A percentile compares a stretch with the other conserved stretches of the same genome.
phyloP scores from a whole-genome alignment of 768 basidiomycete genomes.

The Phylloporus sp. region DNA sequence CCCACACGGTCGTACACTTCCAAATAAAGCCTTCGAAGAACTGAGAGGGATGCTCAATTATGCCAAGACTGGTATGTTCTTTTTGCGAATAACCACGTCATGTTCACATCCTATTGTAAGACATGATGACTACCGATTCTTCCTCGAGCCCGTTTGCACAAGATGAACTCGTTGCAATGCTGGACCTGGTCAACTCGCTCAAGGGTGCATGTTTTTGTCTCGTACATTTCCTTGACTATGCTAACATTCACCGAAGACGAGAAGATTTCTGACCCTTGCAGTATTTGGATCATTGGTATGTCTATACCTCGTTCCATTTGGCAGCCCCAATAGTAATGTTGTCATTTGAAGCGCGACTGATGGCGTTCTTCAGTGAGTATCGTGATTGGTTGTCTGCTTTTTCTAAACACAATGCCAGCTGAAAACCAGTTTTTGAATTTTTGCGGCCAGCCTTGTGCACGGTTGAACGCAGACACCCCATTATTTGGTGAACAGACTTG shows the following conservation, averaged over 20 bases:
- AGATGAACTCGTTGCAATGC: slow-evolving; percentile 9
- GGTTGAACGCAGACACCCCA: slow-evolving; percentile 6
- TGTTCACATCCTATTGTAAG: not conserved
- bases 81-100: not conserved
- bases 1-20: slow-evolving; percentile 1
- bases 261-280: slow-evolving; percentile 1
- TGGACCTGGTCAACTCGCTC: slow-evolving; percentile 14
- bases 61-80: slow-evolving; percentile 6
- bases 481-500: slow-evolving; percentile 6
- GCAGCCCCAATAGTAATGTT: not conserved
- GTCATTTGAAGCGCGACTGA: slow-evolving; percentile 5
- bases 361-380: slow-evolving; percentile 13
- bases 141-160: slow-evolving; percentile 14
- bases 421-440: slow-evolving; percentile 13
- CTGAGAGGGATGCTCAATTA: slow-evolving; percentile 16
- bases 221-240: not conserved
- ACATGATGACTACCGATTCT: slow-evolving; percentile 16
- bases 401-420: slow-evolving; percentile 1
- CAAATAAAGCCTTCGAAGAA: not conserved
- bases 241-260: no score
- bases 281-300: slow-evolving; percentile 13
- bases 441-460: slow-evolving; percentile 8
- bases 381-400: not conserved
- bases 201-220: not conserved
- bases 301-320: not conserved